Base-by-base conservation (phyloP, 345 rosid genomes). In the Gossypium anomalum region DNA sequence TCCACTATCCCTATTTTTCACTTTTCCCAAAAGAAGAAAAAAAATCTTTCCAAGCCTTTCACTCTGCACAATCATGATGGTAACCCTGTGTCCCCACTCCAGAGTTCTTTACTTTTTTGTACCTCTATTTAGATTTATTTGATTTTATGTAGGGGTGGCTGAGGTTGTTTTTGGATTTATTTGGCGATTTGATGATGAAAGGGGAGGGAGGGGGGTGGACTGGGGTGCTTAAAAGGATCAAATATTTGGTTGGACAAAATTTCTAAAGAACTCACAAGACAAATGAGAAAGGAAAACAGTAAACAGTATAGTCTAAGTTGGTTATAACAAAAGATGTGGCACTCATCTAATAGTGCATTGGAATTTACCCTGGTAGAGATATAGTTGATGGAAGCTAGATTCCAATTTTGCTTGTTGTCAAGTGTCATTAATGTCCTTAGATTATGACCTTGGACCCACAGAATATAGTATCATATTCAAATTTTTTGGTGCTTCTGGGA, bases 191-290 rank as follows among this genome's bases (percentile, higher is more conserved):
- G 47, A 2, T 63, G 45, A 41, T 43, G 51, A 10, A 9, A 41
- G 8, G 47, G 68, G 68, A 34, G 1, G 38, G 38, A 29, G 34
- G 38, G 5, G 38, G 38, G 68, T 64, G 68, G 49, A 38, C n/a
- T 64, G 27, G 3, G 16, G 45, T 64, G 69, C 51, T 64, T 64
- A 10, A 11, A n/a, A n/a, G 0, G 15, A 64, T 43, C 27, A 43
- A 43, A 19, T 64, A n/a, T 64, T 64, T 64, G 25, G 69, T 64
- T 41, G 43, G 69, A n/a, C 49, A 41, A 64, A 64, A 12, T 25
- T 64, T 64, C 49, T 43, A 41, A 2, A n/a, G 11, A 9, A 16
- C 22, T 38, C 67, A 3, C 1, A 16, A 63, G 14, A 38, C 38
- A 64, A 64, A n/a, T n/a, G 16, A 19, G 27, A 19, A 65, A 19